Evolutionary conservation across 192 early-diverging fungal genomes (phyloP).

Genomic region (Umbelopsis sp.): DNA sequence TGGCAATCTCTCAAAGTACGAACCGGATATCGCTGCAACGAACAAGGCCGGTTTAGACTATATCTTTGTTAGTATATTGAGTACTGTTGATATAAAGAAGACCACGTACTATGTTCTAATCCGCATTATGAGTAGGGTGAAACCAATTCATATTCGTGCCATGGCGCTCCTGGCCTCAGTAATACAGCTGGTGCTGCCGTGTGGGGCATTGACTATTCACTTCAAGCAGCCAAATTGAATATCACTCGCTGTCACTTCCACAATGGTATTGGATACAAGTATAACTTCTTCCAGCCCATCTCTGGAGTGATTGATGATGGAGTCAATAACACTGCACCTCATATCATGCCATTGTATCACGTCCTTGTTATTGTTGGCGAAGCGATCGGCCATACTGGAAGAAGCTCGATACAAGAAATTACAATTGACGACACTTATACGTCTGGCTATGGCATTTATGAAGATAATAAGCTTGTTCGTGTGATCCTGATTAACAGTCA

Average conservation of each 20-base stretch:
- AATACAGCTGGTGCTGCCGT: not conserved
- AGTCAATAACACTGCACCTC: constrained; percentile 5
- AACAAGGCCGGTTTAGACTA: not conserved
- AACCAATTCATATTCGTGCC: constrained; percentile 14
- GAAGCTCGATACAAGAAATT: not conserved
- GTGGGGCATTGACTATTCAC: constrained; percentile 14
- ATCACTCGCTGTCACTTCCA: constrained; percentile 8
- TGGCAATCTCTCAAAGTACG: not conserved
- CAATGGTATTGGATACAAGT: constrained; percentile 15
- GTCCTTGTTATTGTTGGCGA: constrained; percentile 8
- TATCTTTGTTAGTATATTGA: not conserved
- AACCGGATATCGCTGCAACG: not conserved
- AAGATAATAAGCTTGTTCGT: not conserved
- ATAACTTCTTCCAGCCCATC: not conserved
- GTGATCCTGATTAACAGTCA: not conserved
- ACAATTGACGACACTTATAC: constrained; percentile 1
- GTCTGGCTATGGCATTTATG: constrained; percentile 5
- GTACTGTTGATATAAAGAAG: no score
- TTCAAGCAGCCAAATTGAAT: constrained; percentile 7
- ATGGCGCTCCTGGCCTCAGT: constrained; percentile 9
- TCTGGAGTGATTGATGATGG: not conserved
- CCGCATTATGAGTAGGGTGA: not conserved
- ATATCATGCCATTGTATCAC: constrained; percentile 6
- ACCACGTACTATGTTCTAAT: not conserved
- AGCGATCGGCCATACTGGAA: not conserved